A percentile compares a stretch with the other conserved stretches of the same genome.
Evolutionary conservation across 2,329 filamentous ascomycete species (phyloP).

Genomic region (Pseudogymnoascus sp.): DNA sequence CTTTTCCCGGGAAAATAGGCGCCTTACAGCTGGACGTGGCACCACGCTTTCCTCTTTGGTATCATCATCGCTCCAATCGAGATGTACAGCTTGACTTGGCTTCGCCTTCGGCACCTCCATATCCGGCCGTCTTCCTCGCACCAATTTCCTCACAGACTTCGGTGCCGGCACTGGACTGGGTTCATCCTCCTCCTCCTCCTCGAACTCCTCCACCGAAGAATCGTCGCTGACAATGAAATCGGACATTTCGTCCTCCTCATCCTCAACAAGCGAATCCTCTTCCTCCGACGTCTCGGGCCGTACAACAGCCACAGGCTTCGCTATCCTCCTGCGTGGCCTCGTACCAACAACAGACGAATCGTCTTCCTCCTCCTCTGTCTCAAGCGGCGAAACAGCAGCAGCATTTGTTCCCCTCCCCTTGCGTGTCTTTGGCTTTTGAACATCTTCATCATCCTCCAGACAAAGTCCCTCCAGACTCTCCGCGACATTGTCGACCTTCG

Average conservation of each 20-base stretch:
- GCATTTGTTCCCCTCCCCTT: background rate
- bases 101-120: background rate
- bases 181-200: conserved; percentile 20
- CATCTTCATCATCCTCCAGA: background rate
- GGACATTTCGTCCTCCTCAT: conserved; percentile 19
- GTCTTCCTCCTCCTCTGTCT: conserved; percentile 1
- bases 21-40: background rate
- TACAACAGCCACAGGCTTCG: background rate
- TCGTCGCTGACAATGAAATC: conserved; percentile 28
- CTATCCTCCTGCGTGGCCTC: background rate
- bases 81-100: background rate
- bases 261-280: background rate
- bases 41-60: background rate
- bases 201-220: conserved; percentile 15
- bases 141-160: conserved; percentile 22
- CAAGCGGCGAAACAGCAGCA: background rate
- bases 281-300: background rate
- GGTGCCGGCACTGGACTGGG: conserved; percentile 16
- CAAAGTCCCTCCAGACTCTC: background rate
- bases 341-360: background rate
- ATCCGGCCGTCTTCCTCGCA: conserved; percentile 20
- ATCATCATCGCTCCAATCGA: background rate
- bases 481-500: background rate
- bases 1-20: background rate
- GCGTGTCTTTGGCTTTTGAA: background rate